phyloP scores from a whole-genome alignment of 2,329 filamentous ascomycete species.

The Ophiocordyceps sinensis region DNA sequence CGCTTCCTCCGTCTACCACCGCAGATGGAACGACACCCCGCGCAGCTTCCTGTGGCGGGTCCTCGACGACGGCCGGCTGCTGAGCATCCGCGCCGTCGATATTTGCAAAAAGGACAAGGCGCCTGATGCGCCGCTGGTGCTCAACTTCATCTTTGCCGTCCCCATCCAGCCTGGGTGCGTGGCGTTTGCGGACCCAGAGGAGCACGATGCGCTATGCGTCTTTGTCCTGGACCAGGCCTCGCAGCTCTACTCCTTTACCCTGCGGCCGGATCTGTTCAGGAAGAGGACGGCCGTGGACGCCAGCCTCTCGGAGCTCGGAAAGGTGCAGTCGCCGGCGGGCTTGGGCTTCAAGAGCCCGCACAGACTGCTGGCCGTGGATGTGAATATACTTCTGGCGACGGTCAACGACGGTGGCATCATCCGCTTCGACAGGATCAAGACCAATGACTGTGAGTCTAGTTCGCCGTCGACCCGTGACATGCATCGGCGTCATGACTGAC shows the following conservation, averaged over 20 bases:
- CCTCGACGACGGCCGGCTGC: constrained; percentile 60
- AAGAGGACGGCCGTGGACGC: constrained; percentile 55
- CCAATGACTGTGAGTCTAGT: constrained; percentile 27
- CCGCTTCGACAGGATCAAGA: constrained; percentile 47
- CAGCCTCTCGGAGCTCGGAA: constrained; percentile 63
- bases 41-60: constrained; percentile 86
- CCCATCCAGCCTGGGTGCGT: constrained; percentile 65
- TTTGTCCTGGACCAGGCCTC: constrained; percentile 70
- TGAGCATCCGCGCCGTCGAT: constrained; percentile 77
- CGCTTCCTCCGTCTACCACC: constrained; percentile 73
- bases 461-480: background rate
- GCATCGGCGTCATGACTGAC: background rate
- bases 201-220: constrained; percentile 62
- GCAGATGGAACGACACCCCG: constrained; percentile 59
- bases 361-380: constrained; percentile 59
- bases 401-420: constrained; percentile 68
- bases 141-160: constrained; percentile 65
- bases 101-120: constrained; percentile 54
- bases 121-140: constrained; percentile 56
- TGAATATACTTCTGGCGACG: constrained; percentile 63
- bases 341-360: constrained; percentile 69
- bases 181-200: constrained; percentile 64
- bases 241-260: constrained; percentile 68
- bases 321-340: constrained; percentile 56
- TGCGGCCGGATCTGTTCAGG: constrained; percentile 72